Evolutionary conservation across 2,329 filamentous ascomycete genomes (phyloP).

Genomic region (Fusarium paranaense): DNA sequence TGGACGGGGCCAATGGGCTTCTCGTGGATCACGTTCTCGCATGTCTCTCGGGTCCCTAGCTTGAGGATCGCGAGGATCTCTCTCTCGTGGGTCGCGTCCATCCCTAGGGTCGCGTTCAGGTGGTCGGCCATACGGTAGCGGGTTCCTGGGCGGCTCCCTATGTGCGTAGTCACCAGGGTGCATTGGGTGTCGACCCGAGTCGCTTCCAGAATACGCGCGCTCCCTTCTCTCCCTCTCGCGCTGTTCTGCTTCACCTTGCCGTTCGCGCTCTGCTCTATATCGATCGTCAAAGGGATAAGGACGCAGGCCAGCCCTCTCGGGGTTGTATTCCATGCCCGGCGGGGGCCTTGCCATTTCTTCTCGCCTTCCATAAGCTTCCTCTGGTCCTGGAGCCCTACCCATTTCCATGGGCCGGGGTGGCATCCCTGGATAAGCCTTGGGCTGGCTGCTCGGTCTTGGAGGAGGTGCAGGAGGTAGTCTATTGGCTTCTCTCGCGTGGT

Average conservation of each 20-base stretch:
- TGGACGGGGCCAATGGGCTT: constrained; percentile 51
- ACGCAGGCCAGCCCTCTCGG: constrained; percentile 61
- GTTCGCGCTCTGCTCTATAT: constrained; percentile 62
- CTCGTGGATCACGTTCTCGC: constrained; percentile 50
- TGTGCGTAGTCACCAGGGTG: constrained; percentile 54
- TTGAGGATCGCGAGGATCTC: constrained; percentile 55
- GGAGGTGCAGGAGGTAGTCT: constrained; percentile 56
- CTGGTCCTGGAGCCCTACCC: constrained; percentile 53
- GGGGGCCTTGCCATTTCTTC: constrained; percentile 58
- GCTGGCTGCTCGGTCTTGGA: constrained; percentile 64
- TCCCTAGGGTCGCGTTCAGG: constrained; percentile 56
- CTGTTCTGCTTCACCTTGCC: constrained; percentile 58
- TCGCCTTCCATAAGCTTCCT: constrained; percentile 61
- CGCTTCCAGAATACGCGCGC: constrained; percentile 62
- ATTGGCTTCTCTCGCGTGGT: constrained; percentile 56
- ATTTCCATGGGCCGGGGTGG: constrained; percentile 61
- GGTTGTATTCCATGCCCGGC: constrained; percentile 62
- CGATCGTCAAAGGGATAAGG: constrained; percentile 64
- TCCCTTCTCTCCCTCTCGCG: constrained; percentile 58
- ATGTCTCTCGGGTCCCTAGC: constrained; percentile 52
- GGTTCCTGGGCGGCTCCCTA: constrained; percentile 58
- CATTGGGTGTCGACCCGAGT: constrained; percentile 57
- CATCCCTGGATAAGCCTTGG: constrained; percentile 60
- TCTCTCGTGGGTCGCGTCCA: constrained; percentile 51
- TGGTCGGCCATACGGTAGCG: constrained; percentile 58